Conservation (phyloP, 2,329 filamentous ascomycete species). For the Rugonectria rugulosa region DNA sequence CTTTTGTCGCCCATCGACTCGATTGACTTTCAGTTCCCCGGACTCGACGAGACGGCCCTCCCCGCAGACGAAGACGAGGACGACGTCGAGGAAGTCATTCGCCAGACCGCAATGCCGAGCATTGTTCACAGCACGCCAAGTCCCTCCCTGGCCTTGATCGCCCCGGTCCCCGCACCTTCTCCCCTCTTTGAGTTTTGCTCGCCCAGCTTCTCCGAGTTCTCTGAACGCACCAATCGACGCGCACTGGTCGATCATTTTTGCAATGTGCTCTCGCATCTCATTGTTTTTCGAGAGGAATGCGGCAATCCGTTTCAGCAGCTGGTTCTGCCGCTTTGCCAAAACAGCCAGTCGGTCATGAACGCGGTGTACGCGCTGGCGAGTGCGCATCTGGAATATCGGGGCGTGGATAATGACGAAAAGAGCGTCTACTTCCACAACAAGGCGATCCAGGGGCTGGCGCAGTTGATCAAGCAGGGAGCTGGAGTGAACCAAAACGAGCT, state of each 20-base stretch:
- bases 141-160: slow-evolving; percentile 38
- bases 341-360: slow-evolving; percentile 72
- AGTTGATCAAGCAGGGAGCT: slow-evolving; percentile 61
- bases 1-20: slow-evolving; percentile 44
- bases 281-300: slow-evolving; percentile 68
- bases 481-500: slow-evolving; percentile 63
- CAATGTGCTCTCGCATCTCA: slow-evolving; percentile 69
- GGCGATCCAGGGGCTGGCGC: slow-evolving; percentile 64
- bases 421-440: slow-evolving; percentile 67
- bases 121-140: slow-evolving; percentile 26
- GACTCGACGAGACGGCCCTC: slow-evolving; percentile 30
- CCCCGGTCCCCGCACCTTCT: slow-evolving; percentile 34
- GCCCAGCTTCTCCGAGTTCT: slow-evolving; percentile 65
- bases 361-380: slow-evolving; percentile 85
- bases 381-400: slow-evolving; percentile 79
- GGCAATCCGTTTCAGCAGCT: slow-evolving; percentile 70
- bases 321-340: slow-evolving; percentile 65
- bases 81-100: slow-evolving; percentile 42
- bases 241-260: slow-evolving; percentile 68
- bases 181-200: slow-evolving; percentile 58
- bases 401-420: slow-evolving; percentile 60
- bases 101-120: slow-evolving; percentile 26
- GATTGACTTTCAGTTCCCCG: slow-evolving; percentile 42
- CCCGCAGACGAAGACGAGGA: slow-evolving; percentile 29
- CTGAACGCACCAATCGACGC: slow-evolving; percentile 60